Conservation (phyloP, 495 filamentous ascomycete species). For the Halenospora varia region DNA sequence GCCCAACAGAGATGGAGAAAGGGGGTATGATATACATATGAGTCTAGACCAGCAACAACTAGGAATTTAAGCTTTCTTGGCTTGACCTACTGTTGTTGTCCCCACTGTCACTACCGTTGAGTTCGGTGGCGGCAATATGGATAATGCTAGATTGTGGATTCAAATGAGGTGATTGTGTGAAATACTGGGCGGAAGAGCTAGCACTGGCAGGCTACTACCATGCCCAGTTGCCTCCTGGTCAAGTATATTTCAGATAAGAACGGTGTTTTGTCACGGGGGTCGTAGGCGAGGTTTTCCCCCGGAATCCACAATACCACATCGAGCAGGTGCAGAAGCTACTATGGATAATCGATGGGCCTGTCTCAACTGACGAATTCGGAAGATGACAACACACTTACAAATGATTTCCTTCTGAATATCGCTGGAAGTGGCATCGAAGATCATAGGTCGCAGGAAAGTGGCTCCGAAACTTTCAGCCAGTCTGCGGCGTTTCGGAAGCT, state of each 20-base stretch:
- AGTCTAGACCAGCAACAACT: background rate
- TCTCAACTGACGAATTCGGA: background rate
- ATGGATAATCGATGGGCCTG: background rate
- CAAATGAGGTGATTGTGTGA: too few species aligned
- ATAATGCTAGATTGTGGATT: too few species aligned
- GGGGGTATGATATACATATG: constrained; percentile 7
- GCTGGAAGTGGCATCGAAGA: background rate
- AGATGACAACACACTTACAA: background rate
- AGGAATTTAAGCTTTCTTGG: background rate
- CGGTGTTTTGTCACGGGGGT: background rate
- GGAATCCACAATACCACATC: background rate
- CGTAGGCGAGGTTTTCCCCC: background rate
- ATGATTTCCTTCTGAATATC: background rate
- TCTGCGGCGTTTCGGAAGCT: constrained; percentile 8
- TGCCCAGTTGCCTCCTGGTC: background rate
- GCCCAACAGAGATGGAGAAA: too few species aligned
- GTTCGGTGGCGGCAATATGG: constrained; percentile 9
- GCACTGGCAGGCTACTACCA: background rate
- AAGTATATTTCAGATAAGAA: background rate
- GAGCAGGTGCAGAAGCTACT: background rate
- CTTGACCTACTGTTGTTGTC: background rate
- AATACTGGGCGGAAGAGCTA: too few species aligned
- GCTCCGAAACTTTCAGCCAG: background rate
- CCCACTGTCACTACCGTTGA: too few species aligned
- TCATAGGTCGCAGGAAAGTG: constrained; percentile 2